Base-by-base conservation (phyloP, 257 asterid genomes). In the Forsythia suspensa region DNA sequence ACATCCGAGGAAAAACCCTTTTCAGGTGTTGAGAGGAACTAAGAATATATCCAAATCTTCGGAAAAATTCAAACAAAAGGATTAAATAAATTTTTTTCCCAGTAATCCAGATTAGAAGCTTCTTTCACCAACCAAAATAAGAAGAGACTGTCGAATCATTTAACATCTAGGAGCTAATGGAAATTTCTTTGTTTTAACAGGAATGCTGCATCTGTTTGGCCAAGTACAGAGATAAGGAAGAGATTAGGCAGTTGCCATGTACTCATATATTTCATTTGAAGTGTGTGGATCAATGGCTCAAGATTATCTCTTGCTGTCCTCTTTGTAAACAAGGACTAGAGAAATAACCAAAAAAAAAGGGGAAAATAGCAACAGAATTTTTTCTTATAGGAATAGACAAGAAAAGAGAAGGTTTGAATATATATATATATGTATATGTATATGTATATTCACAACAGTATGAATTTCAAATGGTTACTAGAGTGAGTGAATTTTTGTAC, bases 201-300 rank as follows among this genome's bases (percentile, higher is more conserved):
- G 97, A 95, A 78, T 95, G 98, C 46, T 93, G 99, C 57, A 93
- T 93, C 42, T 95, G 98, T 85, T 82, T 95, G 88, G 93, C 91
- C 0, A 94, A 84, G 86, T 95, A 93, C 77, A 86, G 71, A 81
- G 97, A 93, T 8, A 92, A 87, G 84, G 99, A 95, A 85, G 99
- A 93, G 76, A 90, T 95, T 8, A 89, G 98, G 81, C 69, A 93
- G 73, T 73, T 95, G 81, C 96, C 97, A 75, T 95, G 99, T 81
- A 83, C 85, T 18, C 99, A 95, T 86, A 79, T 83, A 44, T 95
- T 95, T 80, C 98, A 93, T 83, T 91, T 91, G 7, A 88, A 88
- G 67, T 95, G 99, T 78, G 98, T 95, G 80, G 99, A 93, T 83
- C 96, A 95, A 78, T 95, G 99, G 99, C 96, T 95, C 81, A 89